Conservation (phyloP, 2,329 filamentous ascomycete genomes). For the Trichothecium sympodiale region DNA sequence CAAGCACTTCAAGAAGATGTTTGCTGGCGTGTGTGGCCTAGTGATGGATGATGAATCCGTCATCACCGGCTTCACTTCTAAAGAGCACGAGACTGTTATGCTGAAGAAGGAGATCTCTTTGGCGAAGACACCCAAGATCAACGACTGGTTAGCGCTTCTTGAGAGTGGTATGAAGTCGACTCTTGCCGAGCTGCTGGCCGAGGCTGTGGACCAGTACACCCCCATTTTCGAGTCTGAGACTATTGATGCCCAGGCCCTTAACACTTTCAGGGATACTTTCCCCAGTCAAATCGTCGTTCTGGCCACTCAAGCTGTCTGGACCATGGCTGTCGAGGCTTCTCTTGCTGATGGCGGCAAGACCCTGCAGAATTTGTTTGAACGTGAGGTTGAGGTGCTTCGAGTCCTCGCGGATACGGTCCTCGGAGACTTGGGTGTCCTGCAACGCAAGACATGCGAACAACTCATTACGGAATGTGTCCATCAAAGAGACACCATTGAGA, state of each 20-base stretch:
- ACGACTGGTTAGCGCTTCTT: slow-evolving; percentile 93
- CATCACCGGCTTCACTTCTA: slow-evolving; percentile 88
- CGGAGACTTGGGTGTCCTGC: slow-evolving; percentile 75
- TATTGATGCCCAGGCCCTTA: slow-evolving; percentile 61
- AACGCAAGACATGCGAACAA: slow-evolving; percentile 94
- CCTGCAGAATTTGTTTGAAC: slow-evolving; percentile 62
- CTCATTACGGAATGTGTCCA: slow-evolving; percentile 98
- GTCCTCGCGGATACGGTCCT: slow-evolving; percentile 82
- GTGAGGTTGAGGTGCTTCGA: slow-evolving; percentile 74
- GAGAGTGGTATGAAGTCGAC: slow-evolving; percentile 92
- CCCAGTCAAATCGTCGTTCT: slow-evolving; percentile 94
- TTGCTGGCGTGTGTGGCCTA: slow-evolving; percentile 85
- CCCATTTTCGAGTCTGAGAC: slow-evolving; percentile 62
- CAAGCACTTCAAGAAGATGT: slow-evolving; percentile 99
- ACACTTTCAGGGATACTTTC: slow-evolving; percentile 70
- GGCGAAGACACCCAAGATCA: slow-evolving; percentile 89
- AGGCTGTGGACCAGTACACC: slow-evolving; percentile 74
- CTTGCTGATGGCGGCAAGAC: slow-evolving; percentile 60
- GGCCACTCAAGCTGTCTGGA: slow-evolving; percentile 90
- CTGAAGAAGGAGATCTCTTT: slow-evolving; percentile 88
- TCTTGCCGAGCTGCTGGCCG: slow-evolving; percentile 77
- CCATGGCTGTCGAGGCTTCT: slow-evolving; percentile 69
- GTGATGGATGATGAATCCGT: slow-evolving; percentile 82
- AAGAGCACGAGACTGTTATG: slow-evolving; percentile 81
- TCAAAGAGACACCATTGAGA: slow-evolving; percentile 87